Evolutionary conservation across 164 flowering plant genomes (phyloP), one percentile per base, ranked within the genome.

Genomic region (Liquidambar formosana): DNA sequence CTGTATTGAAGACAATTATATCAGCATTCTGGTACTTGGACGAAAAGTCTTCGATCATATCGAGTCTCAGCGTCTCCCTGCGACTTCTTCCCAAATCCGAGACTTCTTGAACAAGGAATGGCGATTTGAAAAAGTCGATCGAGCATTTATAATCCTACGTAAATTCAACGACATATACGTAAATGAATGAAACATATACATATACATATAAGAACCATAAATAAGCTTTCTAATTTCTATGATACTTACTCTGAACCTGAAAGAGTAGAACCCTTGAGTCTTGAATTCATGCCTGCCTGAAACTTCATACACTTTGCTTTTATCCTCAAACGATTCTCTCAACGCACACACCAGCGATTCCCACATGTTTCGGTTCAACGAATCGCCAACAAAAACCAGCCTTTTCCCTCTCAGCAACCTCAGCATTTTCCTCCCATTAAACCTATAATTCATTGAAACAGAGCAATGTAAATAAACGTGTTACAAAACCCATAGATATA

Each of bases 331-430:
- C 2, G 88, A 73, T 5, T 62, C 72, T 41, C 85, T 75, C 47
- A 88, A 44, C 1, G 80, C 67, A 77, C 92, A 88, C 3, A 86
- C 84, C 49, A 86, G 67, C 4, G 92, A 84, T 52, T 86, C 82
- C 92, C 92, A 88, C 92, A 86, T 88, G 74, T 88, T 88, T 63
- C 93, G 74, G 41, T 85, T 85, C 67, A 88, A 62, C 22, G 90
- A 88, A 74, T 88, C 90, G 1, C 90, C 93, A 4, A 88, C 90
- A 38, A 84, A 88, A 47, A 78, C 90, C 72, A 88, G 15, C 23
- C 87, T 79, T 68, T 86, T 86, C 67, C 85, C 90, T 53, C 80
- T 85, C 76, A 88, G 64, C 69, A 78, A 73, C 70, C 76, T 66
- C 83, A 88, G 46, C 87, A 88, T 83, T 48, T 70, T 73, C 56